A percentile compares a stretch with the other conserved stretches of the same genome.
These are phyloP conservation scores for Nannochloris sp. DNA, from an alignment of 139 green algal species.

Conservation along the genomic window DNA sequence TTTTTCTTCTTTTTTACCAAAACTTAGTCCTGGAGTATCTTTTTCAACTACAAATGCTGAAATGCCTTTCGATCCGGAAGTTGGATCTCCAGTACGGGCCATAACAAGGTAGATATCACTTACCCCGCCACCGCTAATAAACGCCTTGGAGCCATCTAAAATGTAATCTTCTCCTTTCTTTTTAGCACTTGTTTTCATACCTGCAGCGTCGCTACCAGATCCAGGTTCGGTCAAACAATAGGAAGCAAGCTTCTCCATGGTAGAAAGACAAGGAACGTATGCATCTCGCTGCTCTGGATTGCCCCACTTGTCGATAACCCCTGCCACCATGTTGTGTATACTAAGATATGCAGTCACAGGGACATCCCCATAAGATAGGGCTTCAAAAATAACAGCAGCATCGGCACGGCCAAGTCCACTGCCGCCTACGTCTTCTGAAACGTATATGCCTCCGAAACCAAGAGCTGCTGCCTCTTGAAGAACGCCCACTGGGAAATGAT, in stretches of 20 bases:
- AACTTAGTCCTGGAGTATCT: slow-evolving; percentile 51
- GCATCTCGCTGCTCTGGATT: slow-evolving; percentile 13
- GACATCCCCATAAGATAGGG: slow-evolving; percentile 64
- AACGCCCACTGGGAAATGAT: slow-evolving; percentile 58
- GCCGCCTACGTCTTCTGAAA: slow-evolving; percentile 42
- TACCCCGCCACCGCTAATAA: slow-evolving; percentile 56
- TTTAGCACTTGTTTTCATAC: slow-evolving; percentile 47
- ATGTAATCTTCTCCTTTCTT: slow-evolving; percentile 35
- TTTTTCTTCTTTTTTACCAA: slow-evolving; percentile 72
- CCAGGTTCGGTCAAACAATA: slow-evolving; percentile 81
- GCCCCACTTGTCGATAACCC: slow-evolving; percentile 51
- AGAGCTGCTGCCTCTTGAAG: slow-evolving; percentile 47
- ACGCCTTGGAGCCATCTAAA: slow-evolving; percentile 38
- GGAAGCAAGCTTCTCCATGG: slow-evolving; percentile 53
- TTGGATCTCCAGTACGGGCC: slow-evolving; percentile 46
- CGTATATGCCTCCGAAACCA: slow-evolving; percentile 66
- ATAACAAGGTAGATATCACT: slow-evolving; percentile 67
- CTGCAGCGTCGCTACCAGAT: slow-evolving; percentile 63
- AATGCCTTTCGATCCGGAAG: slow-evolving; percentile 43
- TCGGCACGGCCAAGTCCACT: slow-evolving; percentile 29
- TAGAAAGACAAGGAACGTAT: slow-evolving; percentile 49
- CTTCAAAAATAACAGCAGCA: slow-evolving; percentile 74
- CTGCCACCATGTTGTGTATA: slow-evolving; percentile 82
- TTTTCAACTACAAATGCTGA: slow-evolving; percentile 60
- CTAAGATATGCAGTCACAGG: slow-evolving; percentile 67